These are phyloP conservation scores for Protostelium mycophagum DNA, from an alignment of 78 protist species.

Conservation along the genomic window DNA sequence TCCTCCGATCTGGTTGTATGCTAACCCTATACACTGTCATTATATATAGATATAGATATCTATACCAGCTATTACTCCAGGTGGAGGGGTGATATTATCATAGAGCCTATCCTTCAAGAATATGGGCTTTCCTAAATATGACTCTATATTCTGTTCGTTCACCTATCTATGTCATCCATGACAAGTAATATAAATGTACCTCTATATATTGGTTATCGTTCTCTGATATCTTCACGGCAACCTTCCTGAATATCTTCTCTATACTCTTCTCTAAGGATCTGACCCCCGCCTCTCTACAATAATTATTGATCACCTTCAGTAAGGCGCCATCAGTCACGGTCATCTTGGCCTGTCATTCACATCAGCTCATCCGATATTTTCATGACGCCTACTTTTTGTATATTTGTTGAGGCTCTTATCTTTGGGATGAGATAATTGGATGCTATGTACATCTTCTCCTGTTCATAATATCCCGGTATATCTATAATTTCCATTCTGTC, in stretches of 20 bases:
- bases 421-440: constrained; percentile 71
- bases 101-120: constrained; percentile 42
- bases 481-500: constrained; percentile 93
- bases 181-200: background rate
- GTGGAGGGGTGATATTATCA: constrained; percentile 20
- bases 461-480: constrained; percentile 47
- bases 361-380: background rate
- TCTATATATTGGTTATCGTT: background rate
- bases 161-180: background rate
- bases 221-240: constrained; percentile 70
- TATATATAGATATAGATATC: background rate
- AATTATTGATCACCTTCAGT: constrained; percentile 42
- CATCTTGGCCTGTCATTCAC: constrained; percentile 15
- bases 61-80: constrained; percentile 31
- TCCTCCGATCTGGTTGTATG: constrained; percentile 41
- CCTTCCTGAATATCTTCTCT: constrained; percentile 82
- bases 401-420: constrained; percentile 27
- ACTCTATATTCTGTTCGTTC: constrained; percentile 9
- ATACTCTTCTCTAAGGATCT: constrained; percentile 79
- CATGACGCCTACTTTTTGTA: background rate
- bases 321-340: constrained; percentile 54
- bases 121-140: constrained; percentile 36
- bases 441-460: constrained; percentile 86
- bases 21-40: constrained; percentile 17
- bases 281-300: constrained; percentile 93